Evolutionary conservation across 129 eudicot species (phyloP).

Genomic region (Centrapalus pauciflorus): DNA sequence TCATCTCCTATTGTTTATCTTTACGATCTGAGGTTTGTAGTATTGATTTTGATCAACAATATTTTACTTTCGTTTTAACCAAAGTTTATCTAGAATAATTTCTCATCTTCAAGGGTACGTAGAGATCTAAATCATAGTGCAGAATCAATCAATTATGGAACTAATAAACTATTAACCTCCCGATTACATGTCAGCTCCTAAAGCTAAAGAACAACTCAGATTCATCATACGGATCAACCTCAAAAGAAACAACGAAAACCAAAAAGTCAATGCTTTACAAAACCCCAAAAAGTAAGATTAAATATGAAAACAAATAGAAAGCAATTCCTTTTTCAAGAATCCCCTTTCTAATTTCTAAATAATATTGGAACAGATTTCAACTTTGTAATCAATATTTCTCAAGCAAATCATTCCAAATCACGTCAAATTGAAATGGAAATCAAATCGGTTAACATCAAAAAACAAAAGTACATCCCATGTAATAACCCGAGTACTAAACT

Average conservation of each 20-base stretch:
- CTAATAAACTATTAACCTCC: not conserved
- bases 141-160: not conserved
- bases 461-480: conserved; percentile 5
- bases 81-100: not conserved
- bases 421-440: not conserved
- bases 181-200: not conserved
- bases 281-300: not conserved
- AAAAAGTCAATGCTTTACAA: not conserved
- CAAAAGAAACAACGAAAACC: not conserved
- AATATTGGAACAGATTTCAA: not conserved
- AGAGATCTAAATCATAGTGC: not conserved
- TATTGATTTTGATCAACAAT: not conserved
- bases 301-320: not conserved
- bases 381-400: not conserved
- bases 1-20: not conserved
- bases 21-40: not conserved
- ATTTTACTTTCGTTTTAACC: not conserved
- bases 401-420: not conserved
- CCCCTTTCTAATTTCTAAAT: not conserved
- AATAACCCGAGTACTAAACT: not conserved
- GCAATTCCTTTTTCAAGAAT: not conserved
- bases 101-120: not conserved
- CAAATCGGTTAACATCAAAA: not conserved
- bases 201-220: conserved; percentile 11
- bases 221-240: not conserved